phyloP scores from a whole-genome alignment of 1,139 yeast species.

The Spathaspora sp. region DNA sequence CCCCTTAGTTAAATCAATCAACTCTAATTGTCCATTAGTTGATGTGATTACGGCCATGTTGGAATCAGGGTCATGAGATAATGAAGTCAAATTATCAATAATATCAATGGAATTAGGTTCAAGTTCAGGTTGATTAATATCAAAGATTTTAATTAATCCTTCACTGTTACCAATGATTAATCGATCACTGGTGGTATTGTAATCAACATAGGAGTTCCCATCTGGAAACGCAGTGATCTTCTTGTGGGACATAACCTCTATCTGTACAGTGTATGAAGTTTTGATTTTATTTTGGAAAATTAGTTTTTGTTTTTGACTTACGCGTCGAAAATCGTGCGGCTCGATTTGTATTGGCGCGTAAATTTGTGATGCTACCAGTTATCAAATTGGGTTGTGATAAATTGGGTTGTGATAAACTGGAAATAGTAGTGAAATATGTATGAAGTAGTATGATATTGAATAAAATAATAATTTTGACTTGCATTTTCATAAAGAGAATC shows the following conservation, averaged over 20 bases:
- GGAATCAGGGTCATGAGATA: slow-evolving; percentile 23
- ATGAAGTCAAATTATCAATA: slow-evolving; percentile 39
- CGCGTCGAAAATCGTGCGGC: too few relatives aligned
- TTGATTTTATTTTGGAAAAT: neutral
- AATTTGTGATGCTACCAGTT: too few relatives aligned
- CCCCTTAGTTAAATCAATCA: slow-evolving; percentile 21
- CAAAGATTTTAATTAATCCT: slow-evolving; percentile 53
- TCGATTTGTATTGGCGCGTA: too few relatives aligned
- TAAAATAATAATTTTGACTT: too few relatives aligned
- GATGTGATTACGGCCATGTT: slow-evolving; percentile 29
- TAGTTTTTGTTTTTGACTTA: neutral
- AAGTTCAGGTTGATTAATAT: slow-evolving; percentile 42
- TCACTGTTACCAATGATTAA: slow-evolving; percentile 52
- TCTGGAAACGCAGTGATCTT: slow-evolving; percentile 42
- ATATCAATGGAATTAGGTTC: slow-evolving; percentile 60
- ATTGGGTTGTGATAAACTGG: too few relatives aligned
- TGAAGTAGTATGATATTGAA: too few relatives aligned
- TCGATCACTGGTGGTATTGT: slow-evolving; percentile 29
- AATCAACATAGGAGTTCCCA: slow-evolving; percentile 47
- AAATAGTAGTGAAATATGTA: too few relatives aligned
- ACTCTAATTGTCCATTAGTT: slow-evolving; percentile 37
- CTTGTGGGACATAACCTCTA: slow-evolving; percentile 11
- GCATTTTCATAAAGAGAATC: too few relatives aligned
- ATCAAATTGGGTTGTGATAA: too few relatives aligned
- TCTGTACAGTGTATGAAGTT: neutral